Conservation (phyloP, 495 filamentous ascomycete species). For the Tetracladium setigerum region DNA sequence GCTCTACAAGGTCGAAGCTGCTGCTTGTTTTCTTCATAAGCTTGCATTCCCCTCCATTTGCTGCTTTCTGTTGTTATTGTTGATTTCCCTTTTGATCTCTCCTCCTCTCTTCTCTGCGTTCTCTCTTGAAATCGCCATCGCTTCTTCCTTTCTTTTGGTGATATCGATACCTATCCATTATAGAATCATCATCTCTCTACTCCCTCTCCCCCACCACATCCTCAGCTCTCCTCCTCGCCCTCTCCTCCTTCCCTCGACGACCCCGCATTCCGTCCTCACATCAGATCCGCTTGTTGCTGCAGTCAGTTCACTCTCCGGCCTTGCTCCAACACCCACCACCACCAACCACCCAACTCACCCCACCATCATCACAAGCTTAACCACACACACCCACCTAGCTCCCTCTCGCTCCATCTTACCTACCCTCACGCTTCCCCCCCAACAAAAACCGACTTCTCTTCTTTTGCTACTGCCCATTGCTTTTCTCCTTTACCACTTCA, state of each 20-base stretch:
- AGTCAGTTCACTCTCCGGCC: too few species aligned
- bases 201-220: too few species aligned
- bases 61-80: too few species aligned
- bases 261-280: neutral
- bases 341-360: neutral
- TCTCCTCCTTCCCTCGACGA: neutral
- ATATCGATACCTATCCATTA: too few species aligned
- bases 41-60: neutral
- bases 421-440: neutral
- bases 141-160: too few species aligned
- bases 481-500: neutral
- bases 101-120: too few species aligned
- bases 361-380: neutral
- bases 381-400: neutral
- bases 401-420: neutral
- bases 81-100: too few species aligned
- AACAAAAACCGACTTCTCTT: neutral
- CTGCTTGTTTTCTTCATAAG: neutral
- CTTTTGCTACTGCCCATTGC: neutral
- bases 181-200: too few species aligned
- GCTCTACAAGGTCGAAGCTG: too few species aligned
- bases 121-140: too few species aligned
- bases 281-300: neutral
- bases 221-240: neutral
- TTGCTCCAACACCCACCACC: neutral